phyloP scores from a whole-genome alignment of 306 rosid genomes.

The Trifolium repens region DNA sequence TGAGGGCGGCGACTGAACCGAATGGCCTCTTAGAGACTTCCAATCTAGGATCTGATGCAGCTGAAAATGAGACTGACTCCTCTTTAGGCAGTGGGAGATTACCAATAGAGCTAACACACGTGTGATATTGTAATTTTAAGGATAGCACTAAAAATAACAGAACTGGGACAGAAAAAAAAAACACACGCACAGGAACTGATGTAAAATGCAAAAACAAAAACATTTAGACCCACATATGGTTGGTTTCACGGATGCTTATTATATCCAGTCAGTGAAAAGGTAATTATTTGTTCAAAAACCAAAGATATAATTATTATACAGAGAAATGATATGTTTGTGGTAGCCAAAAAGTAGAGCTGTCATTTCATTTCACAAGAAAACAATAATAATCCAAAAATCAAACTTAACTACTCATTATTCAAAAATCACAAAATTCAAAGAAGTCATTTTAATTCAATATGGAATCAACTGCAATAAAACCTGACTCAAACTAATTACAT shows the following conservation, averaged over 20 bases:
- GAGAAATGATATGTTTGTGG: background rate
- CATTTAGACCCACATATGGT: conserved; percentile 11
- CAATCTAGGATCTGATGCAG: conserved; percentile 64
- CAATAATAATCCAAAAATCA: conserved; percentile 4
- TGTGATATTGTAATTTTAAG: conserved; percentile 35
- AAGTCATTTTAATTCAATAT: conserved; percentile 22
- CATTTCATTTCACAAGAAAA: conserved; percentile 26
- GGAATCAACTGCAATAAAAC: conserved; percentile 11
- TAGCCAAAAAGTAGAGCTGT: background rate
- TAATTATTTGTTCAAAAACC: too few relatives aligned
- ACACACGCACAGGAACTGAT: background rate
- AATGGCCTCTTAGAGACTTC: conserved; percentile 67
- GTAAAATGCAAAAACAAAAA: background rate
- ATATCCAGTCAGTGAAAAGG: conserved; percentile 5
- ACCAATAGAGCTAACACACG: conserved; percentile 53
- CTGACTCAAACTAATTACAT: conserved; percentile 27
- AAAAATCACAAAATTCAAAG: background rate
- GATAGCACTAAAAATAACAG: conserved; percentile 33
- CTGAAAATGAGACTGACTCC: conserved; percentile 59
- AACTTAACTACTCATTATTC: background rate
- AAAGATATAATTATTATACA: background rate
- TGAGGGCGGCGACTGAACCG: conserved; percentile 72
- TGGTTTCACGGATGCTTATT: conserved; percentile 22
- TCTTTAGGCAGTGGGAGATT: conserved; percentile 64
- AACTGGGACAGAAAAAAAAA: conserved; percentile 7